Evolutionary conservation across 2,329 filamentous ascomycete genomes (phyloP).

Genomic region (Ophioceras dolichostomum): DNA sequence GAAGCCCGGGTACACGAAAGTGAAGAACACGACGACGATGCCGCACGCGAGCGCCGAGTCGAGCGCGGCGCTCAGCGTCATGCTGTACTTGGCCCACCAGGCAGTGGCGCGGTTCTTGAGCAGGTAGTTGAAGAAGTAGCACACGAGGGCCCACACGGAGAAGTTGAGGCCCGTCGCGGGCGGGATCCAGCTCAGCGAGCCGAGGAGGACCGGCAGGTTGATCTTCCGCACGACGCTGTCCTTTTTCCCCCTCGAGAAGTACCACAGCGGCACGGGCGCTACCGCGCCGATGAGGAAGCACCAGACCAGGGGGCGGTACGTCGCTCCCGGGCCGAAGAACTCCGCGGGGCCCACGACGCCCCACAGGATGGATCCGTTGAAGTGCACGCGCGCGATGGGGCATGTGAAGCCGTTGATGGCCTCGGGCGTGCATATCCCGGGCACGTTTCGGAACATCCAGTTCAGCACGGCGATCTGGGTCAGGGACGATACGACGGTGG

Average conservation of each 20-base stretch:
- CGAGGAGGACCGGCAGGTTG: conserved; percentile 74
- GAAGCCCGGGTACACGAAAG: conserved; percentile 69
- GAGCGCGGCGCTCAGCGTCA: conserved; percentile 73
- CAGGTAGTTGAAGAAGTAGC: conserved; percentile 71
- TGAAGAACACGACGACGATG: conserved; percentile 75
- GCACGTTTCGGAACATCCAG: conserved; percentile 77
- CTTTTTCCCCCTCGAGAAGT: conserved; percentile 48
- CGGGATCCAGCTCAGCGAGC: conserved; percentile 75
- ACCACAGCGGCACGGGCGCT: conserved; percentile 62
- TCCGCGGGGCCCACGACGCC: conserved; percentile 72
- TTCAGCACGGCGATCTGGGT: conserved; percentile 79
- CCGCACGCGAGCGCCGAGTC: conserved; percentile 76
- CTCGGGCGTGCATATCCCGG: conserved; percentile 62
- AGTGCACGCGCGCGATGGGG: conserved; percentile 76
- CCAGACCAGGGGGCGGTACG: conserved; percentile 69
- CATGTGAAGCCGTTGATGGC: conserved; percentile 85
- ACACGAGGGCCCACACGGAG: conserved; percentile 75
- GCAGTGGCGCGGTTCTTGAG: conserved; percentile 55
- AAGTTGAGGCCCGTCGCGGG: conserved; percentile 82
- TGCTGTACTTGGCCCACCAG: conserved; percentile 89
- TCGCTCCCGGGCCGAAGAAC: conserved; percentile 67
- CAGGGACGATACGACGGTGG: conserved; percentile 62
- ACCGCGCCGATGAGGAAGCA: conserved; percentile 68
- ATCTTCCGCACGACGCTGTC: conserved; percentile 60
- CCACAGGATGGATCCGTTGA: conserved; percentile 85